phyloP scores from a whole-genome alignment of 495 filamentous ascomycete genomes.

The Podospora anserina region DNA sequence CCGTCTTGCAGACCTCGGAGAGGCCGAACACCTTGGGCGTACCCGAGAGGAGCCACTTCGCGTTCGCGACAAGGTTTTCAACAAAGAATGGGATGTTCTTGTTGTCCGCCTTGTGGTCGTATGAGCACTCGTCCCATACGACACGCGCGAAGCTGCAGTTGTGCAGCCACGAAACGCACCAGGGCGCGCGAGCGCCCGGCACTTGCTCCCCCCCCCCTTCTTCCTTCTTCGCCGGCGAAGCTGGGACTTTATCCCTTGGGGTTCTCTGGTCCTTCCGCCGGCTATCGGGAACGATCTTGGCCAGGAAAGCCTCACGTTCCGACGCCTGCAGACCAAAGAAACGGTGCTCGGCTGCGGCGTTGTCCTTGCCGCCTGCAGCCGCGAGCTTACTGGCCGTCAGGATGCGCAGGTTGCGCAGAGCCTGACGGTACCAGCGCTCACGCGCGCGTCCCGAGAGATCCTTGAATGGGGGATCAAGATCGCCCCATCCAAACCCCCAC shows the following conservation, averaged over 20 bases:
- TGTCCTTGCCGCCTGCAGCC: not conserved
- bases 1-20: constrained; percentile 57
- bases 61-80: constrained; percentile 42
- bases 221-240: not conserved
- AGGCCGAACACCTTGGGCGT: constrained; percentile 60
- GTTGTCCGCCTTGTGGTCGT: constrained; percentile 39
- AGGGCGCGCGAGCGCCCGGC: not conserved
- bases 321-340: not conserved
- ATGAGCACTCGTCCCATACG: constrained; percentile 68
- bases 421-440: constrained; percentile 20
- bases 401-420: constrained; percentile 15
- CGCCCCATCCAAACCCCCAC: constrained; percentile 6
- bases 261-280: not conserved
- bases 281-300: not conserved
- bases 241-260: not conserved
- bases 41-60: constrained; percentile 66
- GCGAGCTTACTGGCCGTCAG: constrained; percentile 16
- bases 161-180: constrained; percentile 44
- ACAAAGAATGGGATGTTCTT: constrained; percentile 33
- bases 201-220: not conserved
- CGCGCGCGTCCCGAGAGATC: constrained; percentile 25
- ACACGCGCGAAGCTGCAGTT: constrained; percentile 60
- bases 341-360: not conserved
- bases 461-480: constrained; percentile 16
- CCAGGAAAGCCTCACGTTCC: not conserved